Conservation (phyloP, 441 rosid species). For the Eugenia klotzschiana region DNA sequence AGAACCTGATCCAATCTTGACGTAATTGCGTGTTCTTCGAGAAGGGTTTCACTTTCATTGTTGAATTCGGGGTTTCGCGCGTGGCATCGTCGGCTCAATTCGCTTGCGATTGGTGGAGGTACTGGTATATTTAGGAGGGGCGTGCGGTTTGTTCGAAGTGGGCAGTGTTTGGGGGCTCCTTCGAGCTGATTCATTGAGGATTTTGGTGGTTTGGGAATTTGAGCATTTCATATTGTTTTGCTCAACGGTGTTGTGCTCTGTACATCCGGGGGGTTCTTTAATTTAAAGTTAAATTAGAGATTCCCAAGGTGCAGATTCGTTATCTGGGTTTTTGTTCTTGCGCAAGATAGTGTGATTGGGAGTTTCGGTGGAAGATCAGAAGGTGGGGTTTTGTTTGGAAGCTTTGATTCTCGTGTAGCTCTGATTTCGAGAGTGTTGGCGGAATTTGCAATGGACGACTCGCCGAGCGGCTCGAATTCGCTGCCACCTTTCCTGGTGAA, state of each 20-base stretch:
- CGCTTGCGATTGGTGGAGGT: neutral
- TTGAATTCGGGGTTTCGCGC: neutral
- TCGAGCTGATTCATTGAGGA: neutral
- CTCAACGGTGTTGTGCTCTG: neutral
- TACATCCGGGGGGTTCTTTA: neutral
- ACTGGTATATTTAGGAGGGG: neutral
- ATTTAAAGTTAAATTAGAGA: neutral
- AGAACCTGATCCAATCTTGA: neutral
- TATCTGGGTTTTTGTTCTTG: neutral
- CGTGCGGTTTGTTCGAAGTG: neutral
- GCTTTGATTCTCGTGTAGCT: neutral
- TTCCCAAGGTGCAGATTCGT: neutral
- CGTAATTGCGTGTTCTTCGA: neutral
- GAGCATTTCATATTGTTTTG: neutral
- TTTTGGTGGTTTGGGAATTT: neutral
- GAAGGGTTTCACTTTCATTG: neutral
- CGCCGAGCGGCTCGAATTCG: slow-evolving; percentile 48
- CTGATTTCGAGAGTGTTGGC: neutral
- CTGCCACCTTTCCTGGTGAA: slow-evolving; percentile 78
- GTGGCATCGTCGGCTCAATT: neutral
- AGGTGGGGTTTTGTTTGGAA: neutral
- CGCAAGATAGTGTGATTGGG: neutral
- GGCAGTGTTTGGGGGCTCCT: neutral
- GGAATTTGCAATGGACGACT: slow-evolving; percentile 49
- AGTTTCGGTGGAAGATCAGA: neutral